Base-by-base conservation (phyloP, 2,329 filamentous ascomycete species). In the Aureobasidium mangrovei region DNA sequence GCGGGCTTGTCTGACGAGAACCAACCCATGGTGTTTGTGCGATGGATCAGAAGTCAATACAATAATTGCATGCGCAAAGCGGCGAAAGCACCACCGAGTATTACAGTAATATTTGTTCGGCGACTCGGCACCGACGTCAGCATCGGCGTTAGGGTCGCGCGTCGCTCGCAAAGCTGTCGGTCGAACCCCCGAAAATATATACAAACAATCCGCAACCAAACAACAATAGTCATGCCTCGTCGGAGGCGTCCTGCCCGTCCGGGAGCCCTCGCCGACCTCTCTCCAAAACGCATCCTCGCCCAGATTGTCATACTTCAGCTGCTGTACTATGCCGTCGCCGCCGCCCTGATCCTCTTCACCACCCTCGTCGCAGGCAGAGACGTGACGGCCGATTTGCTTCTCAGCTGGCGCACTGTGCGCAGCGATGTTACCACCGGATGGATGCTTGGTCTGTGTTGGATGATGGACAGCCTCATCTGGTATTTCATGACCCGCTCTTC, bases 371-470 rank as follows among this genome's bases (percentile, higher is more conserved):
- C 82, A 7, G 84, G 84, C 18, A 76, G 77, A 49, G 72, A 76
- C 18, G 79, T 85, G 57, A 76, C 72, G 36, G 65, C 79, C 2
- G 80, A 81, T 58, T 64, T 85, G 43, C 68, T 87, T 3, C 72
- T 86, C 44, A 78, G 77, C 65, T 87, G 84, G 84, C 73, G 76
- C 56, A 78, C 74, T 47, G 60, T 87, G 53, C 70, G 84, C 53
- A 82, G 82, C 7, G 84, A 87, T 67, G 84, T 82, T 3, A 85
- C 83, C 0, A 75, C 83, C 12, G 84, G 84, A 57, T 86, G 83
- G 83, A 85, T 83, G 64, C 64, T 86, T 56, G 82, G 80, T 0
- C 67, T 85, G 55, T 81, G 84, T 39, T 86, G 84, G 83, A 71
- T 86, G 64, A 68, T 85, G 64, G 83, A 83, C 64, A 79, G 78